A percentile compares a stretch with the other conserved stretches of the same genome.
These are phyloP conservation scores for Kalanchoe fedtschenkoi DNA, from an alignment of 164 flowering plant genomes.

Conservation along the genomic window DNA sequence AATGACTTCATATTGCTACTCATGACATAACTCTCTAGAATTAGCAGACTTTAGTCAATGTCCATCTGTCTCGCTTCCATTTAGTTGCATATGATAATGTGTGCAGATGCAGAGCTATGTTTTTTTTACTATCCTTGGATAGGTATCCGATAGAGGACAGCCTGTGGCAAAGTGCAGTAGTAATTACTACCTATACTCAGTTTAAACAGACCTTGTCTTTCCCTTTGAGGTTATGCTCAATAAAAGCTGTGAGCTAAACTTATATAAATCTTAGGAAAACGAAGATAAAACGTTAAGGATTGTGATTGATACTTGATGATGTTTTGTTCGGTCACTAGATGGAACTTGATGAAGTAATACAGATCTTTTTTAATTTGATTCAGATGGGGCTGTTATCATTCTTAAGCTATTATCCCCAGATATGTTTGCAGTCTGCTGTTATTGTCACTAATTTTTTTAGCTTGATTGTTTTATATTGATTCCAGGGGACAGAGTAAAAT, in stretches of 20 bases:
- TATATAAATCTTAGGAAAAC: too few species aligned
- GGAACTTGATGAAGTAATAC: too few species aligned
- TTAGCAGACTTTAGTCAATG: not conserved
- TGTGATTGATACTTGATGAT: too few species aligned
- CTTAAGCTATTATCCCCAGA: not conserved
- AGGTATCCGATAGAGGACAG: not conserved
- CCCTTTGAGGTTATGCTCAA: not conserved
- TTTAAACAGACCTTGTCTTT: not conserved
- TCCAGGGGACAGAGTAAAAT: constrained; percentile 80
- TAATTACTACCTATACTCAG: not conserved
- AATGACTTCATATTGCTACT: not conserved
- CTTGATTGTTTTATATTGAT: not conserved
- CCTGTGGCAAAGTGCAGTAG: not conserved
- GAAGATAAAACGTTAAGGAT: too few species aligned
- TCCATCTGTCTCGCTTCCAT: not conserved
- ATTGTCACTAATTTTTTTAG: not conserved
- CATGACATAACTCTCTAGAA: not conserved
- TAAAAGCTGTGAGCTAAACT: too few species aligned
- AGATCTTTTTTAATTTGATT: too few species aligned
- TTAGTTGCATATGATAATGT: not conserved
- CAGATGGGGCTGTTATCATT: not conserved
- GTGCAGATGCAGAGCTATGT: not conserved
- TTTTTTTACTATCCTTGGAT: not conserved
- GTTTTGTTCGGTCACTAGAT: not conserved
- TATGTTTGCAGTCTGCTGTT: not conserved